Percentiles rank a stretch among this genome's conserved stretches.
Conservation (phyloP, 345 rosid genomes). For the Gossypium sturtianum region DNA sequence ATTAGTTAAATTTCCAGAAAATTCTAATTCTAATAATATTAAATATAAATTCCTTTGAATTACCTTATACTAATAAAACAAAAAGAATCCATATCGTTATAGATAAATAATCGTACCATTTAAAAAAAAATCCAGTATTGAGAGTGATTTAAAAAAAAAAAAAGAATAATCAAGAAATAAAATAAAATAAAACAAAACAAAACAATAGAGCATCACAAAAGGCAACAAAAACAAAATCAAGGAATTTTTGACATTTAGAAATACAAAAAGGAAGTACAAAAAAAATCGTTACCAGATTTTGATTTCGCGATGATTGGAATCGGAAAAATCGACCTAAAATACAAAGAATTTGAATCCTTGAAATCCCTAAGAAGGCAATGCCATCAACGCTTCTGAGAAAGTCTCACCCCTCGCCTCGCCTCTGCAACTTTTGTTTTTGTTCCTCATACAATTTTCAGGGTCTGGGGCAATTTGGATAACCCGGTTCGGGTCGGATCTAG, state of each 20-base stretch:
- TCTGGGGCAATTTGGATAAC: background rate
- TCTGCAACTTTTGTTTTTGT: background rate
- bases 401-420: background rate
- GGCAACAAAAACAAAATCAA: background rate
- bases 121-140: background rate
- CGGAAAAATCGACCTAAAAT: background rate
- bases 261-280: background rate
- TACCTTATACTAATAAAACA: background rate
- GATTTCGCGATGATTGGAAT: background rate
- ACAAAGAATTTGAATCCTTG: background rate
- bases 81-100: background rate
- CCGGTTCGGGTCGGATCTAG: background rate
- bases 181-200: background rate
- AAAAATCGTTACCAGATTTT: background rate
- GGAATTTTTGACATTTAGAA: constrained; percentile 1
- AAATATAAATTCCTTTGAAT: background rate
- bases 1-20: background rate
- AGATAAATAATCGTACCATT: background rate
- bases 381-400: background rate
- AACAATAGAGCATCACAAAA: background rate
- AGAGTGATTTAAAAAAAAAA: background rate
- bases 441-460: background rate
- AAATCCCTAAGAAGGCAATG: constrained; percentile 6
- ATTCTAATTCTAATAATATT: background rate
- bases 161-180: background rate